These are phyloP conservation scores for Coemansia sp. DNA, from an alignment of 192 early-diverging fungal genomes.

Conservation along the genomic window DNA sequence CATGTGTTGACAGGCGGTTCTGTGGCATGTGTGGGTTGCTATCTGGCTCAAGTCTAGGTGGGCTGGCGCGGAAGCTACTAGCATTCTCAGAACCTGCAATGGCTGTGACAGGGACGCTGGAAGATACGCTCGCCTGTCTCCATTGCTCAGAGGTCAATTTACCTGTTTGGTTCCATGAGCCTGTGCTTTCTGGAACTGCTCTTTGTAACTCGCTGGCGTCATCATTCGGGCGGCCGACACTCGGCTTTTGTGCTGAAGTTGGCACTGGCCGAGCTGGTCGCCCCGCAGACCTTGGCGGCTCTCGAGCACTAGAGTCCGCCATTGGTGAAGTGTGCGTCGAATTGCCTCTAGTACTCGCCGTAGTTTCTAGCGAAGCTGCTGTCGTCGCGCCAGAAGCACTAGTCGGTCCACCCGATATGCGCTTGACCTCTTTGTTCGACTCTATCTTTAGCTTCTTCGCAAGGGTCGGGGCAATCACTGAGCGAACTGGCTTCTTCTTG, in stretches of 20 bases:
- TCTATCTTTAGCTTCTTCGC: conserved; percentile 17
- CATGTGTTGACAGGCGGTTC: neutral
- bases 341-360: neutral
- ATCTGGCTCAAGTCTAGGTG: neutral
- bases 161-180: neutral
- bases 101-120: conserved; percentile 3
- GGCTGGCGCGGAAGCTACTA: neutral
- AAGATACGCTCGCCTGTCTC: neutral
- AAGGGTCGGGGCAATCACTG: conserved; percentile 38
- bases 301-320: neutral
- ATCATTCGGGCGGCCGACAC: neutral
- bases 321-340: neutral
- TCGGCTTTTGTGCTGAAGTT: neutral
- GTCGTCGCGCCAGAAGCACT: neutral
- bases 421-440: conserved; percentile 12
- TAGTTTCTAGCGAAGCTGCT: neutral
- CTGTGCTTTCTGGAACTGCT: conserved; percentile 1
- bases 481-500: conserved; percentile 40
- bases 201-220: neutral
- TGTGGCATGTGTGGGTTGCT: neutral
- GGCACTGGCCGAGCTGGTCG: conserved; percentile 13
- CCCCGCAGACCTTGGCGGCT: neutral
- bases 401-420: neutral
- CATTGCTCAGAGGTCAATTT: neutral
- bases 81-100: neutral